Conservation (phyloP, 371 early-diverging fungal genomes). For the Mortierella sp. region DNA sequence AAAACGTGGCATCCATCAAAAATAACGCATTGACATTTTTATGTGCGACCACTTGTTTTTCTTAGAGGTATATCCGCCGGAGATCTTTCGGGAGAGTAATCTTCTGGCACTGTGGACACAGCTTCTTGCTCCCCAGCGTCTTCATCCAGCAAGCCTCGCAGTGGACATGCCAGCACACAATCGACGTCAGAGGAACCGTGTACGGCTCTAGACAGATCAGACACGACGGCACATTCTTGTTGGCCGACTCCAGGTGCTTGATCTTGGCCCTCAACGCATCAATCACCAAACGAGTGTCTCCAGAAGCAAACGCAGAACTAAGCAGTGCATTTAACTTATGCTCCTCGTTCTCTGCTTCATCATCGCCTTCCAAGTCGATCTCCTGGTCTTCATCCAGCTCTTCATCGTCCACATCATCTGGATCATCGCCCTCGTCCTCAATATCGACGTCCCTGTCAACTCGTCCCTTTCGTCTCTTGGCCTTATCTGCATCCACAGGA, state of each 20-base stretch:
- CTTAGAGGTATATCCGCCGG: conserved; percentile 83
- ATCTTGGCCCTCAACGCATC: conserved; percentile 83
- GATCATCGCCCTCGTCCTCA: conserved; percentile 19
- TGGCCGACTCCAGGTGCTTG: conserved; percentile 69
- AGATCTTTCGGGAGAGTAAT: conserved; percentile 89
- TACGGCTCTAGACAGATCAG: conserved; percentile 87
- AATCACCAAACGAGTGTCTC: conserved; percentile 73
- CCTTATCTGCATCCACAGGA: conserved; percentile 5
- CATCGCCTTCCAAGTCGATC: conserved; percentile 54
- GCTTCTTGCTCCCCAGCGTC: conserved; percentile 85
- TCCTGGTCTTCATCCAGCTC: conserved; percentile 65
- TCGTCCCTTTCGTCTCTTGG: conserved; percentile 2
- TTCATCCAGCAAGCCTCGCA: conserved; percentile 92
- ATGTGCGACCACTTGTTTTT: no score
- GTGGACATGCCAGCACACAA: conserved; percentile 94
- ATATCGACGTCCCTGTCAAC: conserved; percentile 34
- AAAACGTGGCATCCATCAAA: background rate
- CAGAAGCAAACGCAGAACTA: conserved; percentile 41
- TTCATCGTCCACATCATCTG: conserved; percentile 25
- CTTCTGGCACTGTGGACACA: conserved; percentile 93
- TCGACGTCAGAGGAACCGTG: conserved; percentile 78
- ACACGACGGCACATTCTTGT: conserved; percentile 73
- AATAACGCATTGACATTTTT: no score
- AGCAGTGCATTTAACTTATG: conserved; percentile 28
- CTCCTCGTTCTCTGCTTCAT: conserved; percentile 25